Conservation (phyloP, 345 rosid genomes). For the Syzygium grande region DNA sequence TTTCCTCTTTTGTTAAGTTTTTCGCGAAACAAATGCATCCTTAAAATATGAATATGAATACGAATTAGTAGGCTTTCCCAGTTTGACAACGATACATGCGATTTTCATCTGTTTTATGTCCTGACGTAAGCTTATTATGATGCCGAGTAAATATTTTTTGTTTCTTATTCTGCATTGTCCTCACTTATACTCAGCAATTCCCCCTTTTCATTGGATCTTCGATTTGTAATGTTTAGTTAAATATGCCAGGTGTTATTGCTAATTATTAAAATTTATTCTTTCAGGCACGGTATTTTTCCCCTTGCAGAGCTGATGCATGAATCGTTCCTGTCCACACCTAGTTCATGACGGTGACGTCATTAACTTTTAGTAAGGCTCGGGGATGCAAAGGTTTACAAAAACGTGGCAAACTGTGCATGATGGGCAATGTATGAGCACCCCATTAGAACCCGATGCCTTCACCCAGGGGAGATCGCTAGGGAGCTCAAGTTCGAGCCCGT, state of each 20-base stretch:
- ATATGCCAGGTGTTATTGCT: neutral
- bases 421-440: neutral
- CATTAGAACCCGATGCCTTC: neutral
- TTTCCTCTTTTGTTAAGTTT: too few relatives aligned
- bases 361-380: neutral
- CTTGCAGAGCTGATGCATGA: conserved; percentile 82
- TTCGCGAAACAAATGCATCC: too few relatives aligned
- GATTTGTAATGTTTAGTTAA: neutral
- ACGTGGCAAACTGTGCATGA: neutral
- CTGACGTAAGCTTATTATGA: neutral
- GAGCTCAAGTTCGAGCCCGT: too few relatives aligned
- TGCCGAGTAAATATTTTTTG: neutral
- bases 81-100: neutral
- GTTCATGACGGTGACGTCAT: neutral
- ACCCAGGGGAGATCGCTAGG: accelerated
- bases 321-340: conserved; percentile 37
- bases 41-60: neutral
- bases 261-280: neutral
- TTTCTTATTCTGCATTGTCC: neutral
- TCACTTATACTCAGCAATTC: neutral
- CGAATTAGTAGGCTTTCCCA: neutral
- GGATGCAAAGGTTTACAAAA: neutral
- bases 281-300: conserved; percentile 87
- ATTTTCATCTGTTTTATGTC: neutral
- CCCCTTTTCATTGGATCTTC: neutral